Evolutionary conservation across 805 yeast genomes (phyloP).

Genomic region (Yarrowia sp.): DNA sequence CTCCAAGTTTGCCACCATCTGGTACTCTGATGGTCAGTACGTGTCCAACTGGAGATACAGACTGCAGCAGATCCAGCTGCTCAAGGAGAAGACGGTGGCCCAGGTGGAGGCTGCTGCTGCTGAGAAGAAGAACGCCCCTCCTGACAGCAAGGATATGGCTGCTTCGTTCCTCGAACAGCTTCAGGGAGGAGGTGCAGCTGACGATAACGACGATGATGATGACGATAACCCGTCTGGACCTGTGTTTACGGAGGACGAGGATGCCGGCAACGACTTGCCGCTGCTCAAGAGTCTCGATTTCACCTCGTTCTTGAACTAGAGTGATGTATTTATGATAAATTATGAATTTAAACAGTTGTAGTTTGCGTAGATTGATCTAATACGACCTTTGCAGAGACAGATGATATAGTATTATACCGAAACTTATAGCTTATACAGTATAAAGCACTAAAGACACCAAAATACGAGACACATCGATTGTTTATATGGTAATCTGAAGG

Average conservation of each 20-base stretch:
- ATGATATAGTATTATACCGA: too few relatives aligned
- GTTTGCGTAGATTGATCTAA: neutral
- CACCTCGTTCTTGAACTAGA: conserved; percentile 17
- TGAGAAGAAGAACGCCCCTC: conserved; percentile 9
- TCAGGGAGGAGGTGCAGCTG: conserved; percentile 24
- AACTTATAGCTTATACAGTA: too few relatives aligned
- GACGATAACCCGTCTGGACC: conserved; percentile 34
- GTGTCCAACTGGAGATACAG: conserved; percentile 73
- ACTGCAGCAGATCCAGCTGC: conserved; percentile 58
- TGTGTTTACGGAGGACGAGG: conserved; percentile 27
- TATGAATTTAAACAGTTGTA: neutral
- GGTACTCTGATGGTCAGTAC: conserved; percentile 68
- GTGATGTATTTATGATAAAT: neutral
- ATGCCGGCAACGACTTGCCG: conserved; percentile 30
- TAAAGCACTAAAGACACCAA: too few relatives aligned
- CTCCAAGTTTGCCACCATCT: conserved; percentile 73
- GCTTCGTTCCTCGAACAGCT: conserved; percentile 36
- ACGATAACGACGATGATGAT: conserved; percentile 24
- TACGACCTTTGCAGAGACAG: too few relatives aligned
- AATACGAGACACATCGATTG: too few relatives aligned
- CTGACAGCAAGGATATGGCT: conserved; percentile 20
- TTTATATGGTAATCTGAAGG: too few relatives aligned
- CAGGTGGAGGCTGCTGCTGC: conserved; percentile 17
- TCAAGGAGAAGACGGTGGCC: conserved; percentile 49
- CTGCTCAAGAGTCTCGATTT: conserved; percentile 31